Percentiles rank a stretch among this genome's conserved stretches.
phyloP scores from a whole-genome alignment of 2,329 filamentous ascomycete species.

The Aureobasidium leucospermi region DNA sequence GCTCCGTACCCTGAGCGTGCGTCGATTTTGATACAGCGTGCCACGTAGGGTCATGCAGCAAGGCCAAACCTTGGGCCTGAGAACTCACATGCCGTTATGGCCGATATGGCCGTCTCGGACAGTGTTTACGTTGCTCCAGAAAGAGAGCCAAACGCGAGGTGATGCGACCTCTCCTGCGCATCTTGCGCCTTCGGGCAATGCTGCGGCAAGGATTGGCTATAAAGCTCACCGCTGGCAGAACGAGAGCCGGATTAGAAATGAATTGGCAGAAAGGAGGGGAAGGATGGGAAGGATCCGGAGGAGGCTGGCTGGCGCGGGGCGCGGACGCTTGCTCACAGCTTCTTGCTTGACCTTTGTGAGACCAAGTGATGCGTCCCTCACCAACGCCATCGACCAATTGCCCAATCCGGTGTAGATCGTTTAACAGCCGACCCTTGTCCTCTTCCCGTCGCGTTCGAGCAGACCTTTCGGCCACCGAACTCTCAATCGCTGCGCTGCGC shows the following conservation, averaged over 20 bases:
- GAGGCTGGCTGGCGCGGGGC: conserved; percentile 8
- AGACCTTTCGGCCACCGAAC: background rate
- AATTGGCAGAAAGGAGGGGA: background rate
- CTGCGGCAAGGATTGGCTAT: conserved; percentile 10
- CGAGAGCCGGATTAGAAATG: conserved; percentile 8
- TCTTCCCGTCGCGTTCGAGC: background rate
- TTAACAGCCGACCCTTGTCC: background rate
- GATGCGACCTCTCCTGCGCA: conserved; percentile 8
- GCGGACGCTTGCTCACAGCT: background rate
- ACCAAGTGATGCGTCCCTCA: conserved; percentile 4
- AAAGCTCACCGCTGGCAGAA: conserved; percentile 5
- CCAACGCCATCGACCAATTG: background rate
- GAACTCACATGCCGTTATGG: background rate
- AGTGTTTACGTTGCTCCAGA: background rate
- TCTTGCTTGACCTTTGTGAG: background rate
- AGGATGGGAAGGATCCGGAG: conserved; percentile 5
- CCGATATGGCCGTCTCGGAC: background rate
- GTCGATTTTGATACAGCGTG: background rate
- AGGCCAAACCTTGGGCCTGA: background rate
- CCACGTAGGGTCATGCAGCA: conserved; percentile 11
- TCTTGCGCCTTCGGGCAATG: conserved; percentile 9
- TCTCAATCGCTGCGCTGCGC: background rate
- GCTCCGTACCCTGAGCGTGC: background rate
- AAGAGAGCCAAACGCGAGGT: background rate
- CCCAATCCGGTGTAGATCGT: conserved; percentile 2